Conservation (phyloP, 2,329 filamentous ascomycete species). For the Fusarium redolens region DNA sequence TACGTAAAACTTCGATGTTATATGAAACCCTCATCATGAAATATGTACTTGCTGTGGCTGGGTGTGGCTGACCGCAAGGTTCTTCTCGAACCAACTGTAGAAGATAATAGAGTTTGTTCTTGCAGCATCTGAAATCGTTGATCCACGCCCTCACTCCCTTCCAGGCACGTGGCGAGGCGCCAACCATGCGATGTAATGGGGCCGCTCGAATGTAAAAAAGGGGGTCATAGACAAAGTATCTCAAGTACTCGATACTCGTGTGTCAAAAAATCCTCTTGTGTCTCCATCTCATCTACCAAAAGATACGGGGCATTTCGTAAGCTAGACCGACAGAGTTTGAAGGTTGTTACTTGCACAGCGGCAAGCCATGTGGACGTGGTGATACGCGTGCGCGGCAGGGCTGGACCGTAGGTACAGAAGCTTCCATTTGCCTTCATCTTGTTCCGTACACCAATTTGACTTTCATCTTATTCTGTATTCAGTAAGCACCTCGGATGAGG, state of each 20-base stretch:
- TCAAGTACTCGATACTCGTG: constrained; percentile 34
- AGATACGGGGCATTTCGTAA: not conserved
- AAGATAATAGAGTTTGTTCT: constrained; percentile 24
- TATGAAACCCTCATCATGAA: not conserved
- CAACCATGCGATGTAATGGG: constrained; percentile 24
- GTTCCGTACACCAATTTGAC: constrained; percentile 8
- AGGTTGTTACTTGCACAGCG: constrained; percentile 11
- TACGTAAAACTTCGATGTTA: constrained; percentile 23
- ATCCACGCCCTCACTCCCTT: constrained; percentile 21
- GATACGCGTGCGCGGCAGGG: constrained; percentile 20
- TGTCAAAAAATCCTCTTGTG: not conserved
- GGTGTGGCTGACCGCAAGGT: constrained; percentile 23
- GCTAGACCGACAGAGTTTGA: constrained; percentile 17
- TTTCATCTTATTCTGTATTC: constrained; percentile 3
- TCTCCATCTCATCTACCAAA: not conserved
- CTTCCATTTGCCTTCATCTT: constrained; percentile 6
- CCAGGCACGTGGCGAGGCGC: constrained; percentile 42
- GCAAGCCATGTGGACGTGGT: constrained; percentile 28
- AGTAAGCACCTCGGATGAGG: constrained; percentile 16
- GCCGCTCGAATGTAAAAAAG: constrained; percentile 2
- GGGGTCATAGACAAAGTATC: constrained; percentile 20
- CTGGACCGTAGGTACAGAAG: constrained; percentile 7
- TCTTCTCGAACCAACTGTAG: constrained; percentile 26
- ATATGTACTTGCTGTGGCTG: constrained; percentile 17
- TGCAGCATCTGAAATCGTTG: constrained; percentile 14